Base-by-base conservation (phyloP, 2,329 filamentous ascomycete species). In the Ramularia endophylla region DNA sequence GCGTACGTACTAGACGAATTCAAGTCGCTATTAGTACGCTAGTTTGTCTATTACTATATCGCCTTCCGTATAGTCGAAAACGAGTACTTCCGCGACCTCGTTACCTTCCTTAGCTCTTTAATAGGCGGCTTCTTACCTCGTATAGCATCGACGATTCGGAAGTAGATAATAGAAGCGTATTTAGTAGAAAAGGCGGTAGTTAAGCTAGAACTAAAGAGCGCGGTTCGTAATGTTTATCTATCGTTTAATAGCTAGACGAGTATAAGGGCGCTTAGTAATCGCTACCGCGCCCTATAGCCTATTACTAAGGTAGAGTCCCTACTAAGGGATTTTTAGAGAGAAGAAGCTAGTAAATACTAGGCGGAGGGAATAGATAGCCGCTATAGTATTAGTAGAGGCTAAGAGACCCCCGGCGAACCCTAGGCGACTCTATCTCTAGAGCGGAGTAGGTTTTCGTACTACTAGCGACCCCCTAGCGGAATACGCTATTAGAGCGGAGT, bases 121-220 rank as follows among this genome's bases (percentile, higher is more conserved):
- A 12, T 32, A 12, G 29, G 29, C 8, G 29, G 29, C n/a, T 16
- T 32, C 17, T 17, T 32, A 32, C 29, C 13, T 8, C 29, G 29
- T 16, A 16, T 13, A 8, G 13, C 29, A n/a, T 32, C 29, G 29
- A 32, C 13, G 13, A 32, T 32, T 32, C 29, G 29, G 15, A 8
- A 17, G 29, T 32, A 32, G 29, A 16, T 32, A 32, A n/a, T 32
- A 32, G 29, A 32, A n/a, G 13, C 9, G 29, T 32, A 32, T 32
- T n/a, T 8, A 13, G 17, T 9, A 9, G 8, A 16, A 17, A 32
- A 32, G 29, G 29, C 15, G 8, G 12, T 17, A 13, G 9, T 32
- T 3, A 3, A 32, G 29, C 11, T 13, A 32, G 29, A 32, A 16
- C 9, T 32, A 16, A 12, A 8, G 15, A 13, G 15, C 13, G n/a